Base-by-base conservation (phyloP, 2,329 filamentous ascomycete species). In the Pyricularia pennisetigena region DNA sequence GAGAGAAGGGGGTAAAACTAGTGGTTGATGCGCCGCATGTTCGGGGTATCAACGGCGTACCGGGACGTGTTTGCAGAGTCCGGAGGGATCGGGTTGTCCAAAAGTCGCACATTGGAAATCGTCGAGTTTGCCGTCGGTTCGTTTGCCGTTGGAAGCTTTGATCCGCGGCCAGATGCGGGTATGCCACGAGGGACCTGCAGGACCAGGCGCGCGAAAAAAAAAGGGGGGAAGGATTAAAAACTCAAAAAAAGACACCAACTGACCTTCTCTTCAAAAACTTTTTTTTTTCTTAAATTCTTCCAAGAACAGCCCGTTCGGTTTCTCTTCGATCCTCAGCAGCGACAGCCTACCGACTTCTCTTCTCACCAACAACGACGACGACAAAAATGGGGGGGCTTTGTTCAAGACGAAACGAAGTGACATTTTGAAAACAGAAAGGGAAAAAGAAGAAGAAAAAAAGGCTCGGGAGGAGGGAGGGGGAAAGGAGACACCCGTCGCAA, bases 331-430 rank as follows among this genome's bases (percentile, higher is more conserved):
- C 68, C 68, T 70, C 69, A 70, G 69, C 71, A 69, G 68, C 65
- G 57, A 68, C 72, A 59, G 64, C 70, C 69, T 70, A 68, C 70
- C 57, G 67, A 41, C 65, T 70, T 71, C 72, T 71, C 71, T 68
- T 68, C 71, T 67, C 71, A 70, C 70, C 71, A 59, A 71, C 72
- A 71, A 73, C 72, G 70, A 70, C 71, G 70, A 54, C 41, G 41
- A 32, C 30, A 54, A 54, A 54, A 54, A 54, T 54, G 41, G 41
- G 20, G 41, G 20, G n/a, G n/a, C n/a, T n/a, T 54, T 54, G 41
- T 54, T 54, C 41, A 57, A 68, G 64, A 68, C 54, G 64, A 49
- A 29, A 49, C 24, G 65, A 61, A 61, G 64, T 68, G 65, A 66
- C 41, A 64, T 68, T 69, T 66, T 35, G 67, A 70, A 71, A 72